These are phyloP conservation scores for Colletotrichum eremochloae DNA, from an alignment of 2,329 filamentous ascomycete genomes.

Conservation along the genomic window DNA sequence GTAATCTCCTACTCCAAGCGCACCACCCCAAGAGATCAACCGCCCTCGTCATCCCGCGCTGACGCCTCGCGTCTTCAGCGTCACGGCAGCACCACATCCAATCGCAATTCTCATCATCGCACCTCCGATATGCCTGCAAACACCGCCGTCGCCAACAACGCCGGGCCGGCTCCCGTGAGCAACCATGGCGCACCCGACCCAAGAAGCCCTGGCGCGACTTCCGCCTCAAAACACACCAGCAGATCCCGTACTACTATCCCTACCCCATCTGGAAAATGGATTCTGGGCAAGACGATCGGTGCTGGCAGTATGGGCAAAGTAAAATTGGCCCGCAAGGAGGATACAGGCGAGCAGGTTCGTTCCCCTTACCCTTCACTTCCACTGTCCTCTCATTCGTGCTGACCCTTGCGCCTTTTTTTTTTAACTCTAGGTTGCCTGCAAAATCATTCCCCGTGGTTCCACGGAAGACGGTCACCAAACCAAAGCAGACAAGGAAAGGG, in stretches of 20 bases:
- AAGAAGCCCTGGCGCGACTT: conserved; percentile 51
- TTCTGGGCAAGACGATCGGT: conserved; percentile 95
- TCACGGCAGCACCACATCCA: conserved; percentile 65
- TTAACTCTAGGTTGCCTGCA: conserved; percentile 83
- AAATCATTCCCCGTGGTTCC: conserved; percentile 93
- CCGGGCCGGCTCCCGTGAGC: conserved; percentile 64
- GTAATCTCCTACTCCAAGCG: conserved; percentile 73
- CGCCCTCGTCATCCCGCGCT: conserved; percentile 64
- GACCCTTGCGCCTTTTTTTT: background rate
- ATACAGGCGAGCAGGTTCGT: conserved; percentile 89
- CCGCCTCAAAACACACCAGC: conserved; percentile 62
- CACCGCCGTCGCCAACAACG: conserved; percentile 66
- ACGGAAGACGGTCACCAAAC: conserved; percentile 85
- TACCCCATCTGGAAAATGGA: conserved; percentile 92
- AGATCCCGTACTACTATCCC: conserved; percentile 85
- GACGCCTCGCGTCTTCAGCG: conserved; percentile 62
- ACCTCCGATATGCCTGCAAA: conserved; percentile 63
- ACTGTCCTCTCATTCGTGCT: conserved; percentile 4
- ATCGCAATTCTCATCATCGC: conserved; percentile 50
- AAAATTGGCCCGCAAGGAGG: conserved; percentile 91
- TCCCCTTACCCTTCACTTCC: background rate
- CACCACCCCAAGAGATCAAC: conserved; percentile 74
- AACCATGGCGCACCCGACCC: conserved; percentile 59
- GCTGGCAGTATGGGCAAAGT: conserved; percentile 99
- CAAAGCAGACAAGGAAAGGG: conserved; percentile 83